phyloP scores from a whole-genome alignment of 73 alveolate species.

The Diophrys appendiculata region DNA sequence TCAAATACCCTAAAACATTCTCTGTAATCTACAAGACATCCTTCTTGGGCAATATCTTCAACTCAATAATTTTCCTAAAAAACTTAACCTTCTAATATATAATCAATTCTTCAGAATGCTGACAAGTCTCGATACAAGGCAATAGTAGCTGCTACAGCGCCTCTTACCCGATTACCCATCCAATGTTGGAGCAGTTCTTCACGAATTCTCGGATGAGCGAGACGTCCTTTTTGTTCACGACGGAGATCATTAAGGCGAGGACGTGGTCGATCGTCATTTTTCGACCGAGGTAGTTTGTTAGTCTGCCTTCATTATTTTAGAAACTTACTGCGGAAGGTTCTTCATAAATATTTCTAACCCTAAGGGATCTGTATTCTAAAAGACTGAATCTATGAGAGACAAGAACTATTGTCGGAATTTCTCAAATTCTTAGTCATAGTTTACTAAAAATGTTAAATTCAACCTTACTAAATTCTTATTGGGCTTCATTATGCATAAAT shows the following conservation, averaged over 20 bases:
- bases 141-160: conserved; percentile 24
- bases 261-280: conserved; percentile 46
- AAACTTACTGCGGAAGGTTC: too few species aligned
- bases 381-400: too few species aligned
- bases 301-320: too few species aligned
- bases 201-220: conserved; percentile 32
- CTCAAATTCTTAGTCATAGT: too few species aligned
- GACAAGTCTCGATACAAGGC: conserved; percentile 26
- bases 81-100: conserved; percentile 34
- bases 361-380: too few species aligned
- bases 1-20: conserved; percentile 26
- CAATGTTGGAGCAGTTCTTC: conserved; percentile 22
- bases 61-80: conserved; percentile 19
- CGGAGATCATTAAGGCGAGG: conserved; percentile 27
- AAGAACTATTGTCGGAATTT: too few species aligned
- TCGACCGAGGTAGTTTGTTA: conserved; percentile 43
- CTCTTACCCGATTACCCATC: conserved; percentile 43
- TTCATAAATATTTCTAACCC: too few species aligned
- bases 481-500: too few species aligned
- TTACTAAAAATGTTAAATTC: too few species aligned
- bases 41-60: conserved; percentile 25
- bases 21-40: conserved; percentile 19
- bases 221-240: conserved; percentile 49
- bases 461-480: too few species aligned
- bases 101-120: conserved; percentile 48